phyloP scores from a whole-genome alignment of 345 rosid species.

The Eucalyptus viminalis region DNA sequence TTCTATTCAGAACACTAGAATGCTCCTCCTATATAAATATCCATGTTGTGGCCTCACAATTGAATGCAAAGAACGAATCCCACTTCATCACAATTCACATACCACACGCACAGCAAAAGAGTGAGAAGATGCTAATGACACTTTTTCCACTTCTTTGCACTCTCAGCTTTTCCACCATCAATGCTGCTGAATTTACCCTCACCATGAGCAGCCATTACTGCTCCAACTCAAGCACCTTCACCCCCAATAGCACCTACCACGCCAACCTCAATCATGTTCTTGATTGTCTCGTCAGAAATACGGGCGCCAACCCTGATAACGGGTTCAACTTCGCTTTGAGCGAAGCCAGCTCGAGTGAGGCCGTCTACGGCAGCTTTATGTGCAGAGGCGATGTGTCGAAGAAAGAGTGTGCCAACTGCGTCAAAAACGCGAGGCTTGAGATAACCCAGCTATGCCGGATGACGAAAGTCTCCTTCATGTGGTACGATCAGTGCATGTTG shows the following conservation, averaged over 20 bases:
- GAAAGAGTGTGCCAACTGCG: background rate
- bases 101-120: background rate
- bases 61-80: background rate
- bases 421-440: background rate
- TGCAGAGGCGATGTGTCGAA: slow-evolving; percentile 8
- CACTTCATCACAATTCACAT: background rate
- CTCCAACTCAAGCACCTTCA: background rate
- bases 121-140: background rate
- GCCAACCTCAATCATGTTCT: background rate
- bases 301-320: background rate
- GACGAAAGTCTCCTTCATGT: background rate
- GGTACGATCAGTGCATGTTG: slow-evolving; percentile 21
- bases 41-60: background rate
- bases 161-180: background rate
- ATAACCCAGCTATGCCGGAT: background rate
- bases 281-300: background rate
- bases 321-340: background rate
- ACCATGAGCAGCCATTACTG: background rate
- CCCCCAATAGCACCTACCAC: background rate
- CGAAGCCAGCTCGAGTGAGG: background rate
- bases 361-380: slow-evolving; percentile 2
- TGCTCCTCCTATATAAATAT: background rate
- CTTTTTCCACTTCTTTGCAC: background rate
- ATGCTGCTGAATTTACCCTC: background rate
- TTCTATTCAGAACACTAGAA: background rate